Conservation (phyloP, 306 rosid genomes). For the Sicyos baderoa region DNA sequence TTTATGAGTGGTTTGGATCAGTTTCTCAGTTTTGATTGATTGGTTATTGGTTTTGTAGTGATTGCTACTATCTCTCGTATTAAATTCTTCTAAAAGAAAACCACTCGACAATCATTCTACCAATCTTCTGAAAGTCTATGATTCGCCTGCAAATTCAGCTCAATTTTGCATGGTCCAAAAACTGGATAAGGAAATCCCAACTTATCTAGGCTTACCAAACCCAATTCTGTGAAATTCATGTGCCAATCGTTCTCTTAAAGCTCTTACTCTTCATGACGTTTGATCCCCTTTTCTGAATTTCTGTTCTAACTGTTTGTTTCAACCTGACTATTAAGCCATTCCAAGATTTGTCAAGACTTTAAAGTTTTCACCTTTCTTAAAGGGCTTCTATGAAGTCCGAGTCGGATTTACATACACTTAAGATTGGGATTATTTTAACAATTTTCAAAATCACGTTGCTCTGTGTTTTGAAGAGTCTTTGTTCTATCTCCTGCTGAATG, state of each 20-base stretch:
- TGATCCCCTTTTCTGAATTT: not conserved
- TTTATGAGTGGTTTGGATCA: not conserved
- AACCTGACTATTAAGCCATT: not conserved
- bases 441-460: not conserved
- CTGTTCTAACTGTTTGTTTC: not conserved
- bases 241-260: not conserved
- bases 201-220: too few relatives aligned
- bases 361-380: not conserved
- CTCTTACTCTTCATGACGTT: not conserved
- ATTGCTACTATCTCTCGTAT: too few relatives aligned
- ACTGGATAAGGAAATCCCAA: not conserved
- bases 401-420: not conserved
- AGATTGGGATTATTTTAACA: not conserved
- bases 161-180: not conserved
- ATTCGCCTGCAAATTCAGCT: not conserved
- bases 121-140: not conserved
- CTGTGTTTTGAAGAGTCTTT: not conserved
- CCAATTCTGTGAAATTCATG: too few relatives aligned
- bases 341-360: not conserved
- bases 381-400: conserved; percentile 2
- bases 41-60: not conserved
- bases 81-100: too few relatives aligned
- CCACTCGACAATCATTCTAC: not conserved
- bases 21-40: not conserved
- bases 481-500: not conserved